These are phyloP conservation scores for Coniochaeta pulveracea DNA, from an alignment of 2,329 filamentous ascomycete genomes.

Conservation along the genomic window DNA sequence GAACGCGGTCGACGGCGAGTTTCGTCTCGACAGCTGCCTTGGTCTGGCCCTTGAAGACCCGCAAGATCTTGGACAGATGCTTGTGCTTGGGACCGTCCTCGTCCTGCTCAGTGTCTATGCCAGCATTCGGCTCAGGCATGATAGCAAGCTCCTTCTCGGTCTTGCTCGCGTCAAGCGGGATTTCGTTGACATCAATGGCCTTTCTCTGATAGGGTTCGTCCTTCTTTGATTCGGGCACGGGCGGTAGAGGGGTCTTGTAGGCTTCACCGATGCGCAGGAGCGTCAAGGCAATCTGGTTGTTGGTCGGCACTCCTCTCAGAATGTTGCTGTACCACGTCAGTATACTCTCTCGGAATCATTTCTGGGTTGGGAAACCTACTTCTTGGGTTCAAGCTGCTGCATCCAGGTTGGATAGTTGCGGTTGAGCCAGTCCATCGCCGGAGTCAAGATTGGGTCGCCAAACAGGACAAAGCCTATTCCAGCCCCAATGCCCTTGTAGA, in stretches of 20 bases:
- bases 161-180: neutral
- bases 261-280: conserved; percentile 4
- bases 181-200: neutral
- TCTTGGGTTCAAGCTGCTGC: conserved; percentile 1
- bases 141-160: neutral
- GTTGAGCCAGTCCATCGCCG: conserved; percentile 2
- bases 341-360: neutral
- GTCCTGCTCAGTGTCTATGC: neutral
- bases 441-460: conserved; percentile 1
- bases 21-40: conserved; percentile 1
- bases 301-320: conserved; percentile 1
- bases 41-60: conserved; percentile 1
- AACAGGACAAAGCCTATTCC: conserved; percentile 1
- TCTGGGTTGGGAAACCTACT: neutral
- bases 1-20: conserved; percentile 1
- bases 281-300: conserved; percentile 2
- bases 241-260: conserved; percentile 1
- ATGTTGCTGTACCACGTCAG: conserved; percentile 1
- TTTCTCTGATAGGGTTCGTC: neutral
- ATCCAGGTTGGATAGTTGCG: conserved; percentile 3
- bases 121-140: neutral
- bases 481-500: conserved; percentile 2
- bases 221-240: neutral
- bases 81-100: conserved; percentile 2
- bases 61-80: conserved; percentile 1